phyloP scores from a whole-genome alignment of 2,329 filamentous ascomycete species.

The Neonectria coccinea region DNA sequence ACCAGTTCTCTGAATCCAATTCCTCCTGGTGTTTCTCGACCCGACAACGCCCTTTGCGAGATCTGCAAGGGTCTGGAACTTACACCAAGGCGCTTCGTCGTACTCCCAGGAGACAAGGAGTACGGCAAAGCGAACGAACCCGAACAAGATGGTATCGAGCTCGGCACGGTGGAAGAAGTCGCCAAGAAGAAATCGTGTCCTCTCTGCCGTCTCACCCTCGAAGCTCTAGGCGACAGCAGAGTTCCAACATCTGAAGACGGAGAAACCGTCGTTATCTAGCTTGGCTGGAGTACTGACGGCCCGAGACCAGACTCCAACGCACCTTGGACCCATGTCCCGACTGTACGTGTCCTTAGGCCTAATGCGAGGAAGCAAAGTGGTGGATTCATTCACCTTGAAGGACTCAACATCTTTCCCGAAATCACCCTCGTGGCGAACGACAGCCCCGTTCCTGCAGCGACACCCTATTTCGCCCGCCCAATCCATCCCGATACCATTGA shows the following conservation, averaged over 20 bases:
- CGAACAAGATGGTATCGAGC: not conserved
- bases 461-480: not conserved
- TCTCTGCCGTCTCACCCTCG: not conserved
- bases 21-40: not conserved
- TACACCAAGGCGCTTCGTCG: not conserved
- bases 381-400: not conserved
- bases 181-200: not conserved
- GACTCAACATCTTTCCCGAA: not conserved
- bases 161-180: not conserved
- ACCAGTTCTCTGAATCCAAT: not conserved
- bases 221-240: not conserved
- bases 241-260: not conserved
- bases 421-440: not conserved
- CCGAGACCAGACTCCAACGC: not conserved
- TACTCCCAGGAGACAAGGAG: not conserved
- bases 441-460: not conserved
- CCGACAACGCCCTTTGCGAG: not conserved
- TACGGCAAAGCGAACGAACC: not conserved
- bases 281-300: not conserved
- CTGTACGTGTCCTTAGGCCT: not conserved
- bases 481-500: not conserved
- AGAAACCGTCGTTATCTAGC: not conserved
- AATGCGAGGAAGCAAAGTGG: not conserved
- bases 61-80: not conserved
- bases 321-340: not conserved